These are phyloP conservation scores for Cordyceps farinosa DNA, from an alignment of 2,329 filamentous ascomycete genomes.

Conservation along the genomic window DNA sequence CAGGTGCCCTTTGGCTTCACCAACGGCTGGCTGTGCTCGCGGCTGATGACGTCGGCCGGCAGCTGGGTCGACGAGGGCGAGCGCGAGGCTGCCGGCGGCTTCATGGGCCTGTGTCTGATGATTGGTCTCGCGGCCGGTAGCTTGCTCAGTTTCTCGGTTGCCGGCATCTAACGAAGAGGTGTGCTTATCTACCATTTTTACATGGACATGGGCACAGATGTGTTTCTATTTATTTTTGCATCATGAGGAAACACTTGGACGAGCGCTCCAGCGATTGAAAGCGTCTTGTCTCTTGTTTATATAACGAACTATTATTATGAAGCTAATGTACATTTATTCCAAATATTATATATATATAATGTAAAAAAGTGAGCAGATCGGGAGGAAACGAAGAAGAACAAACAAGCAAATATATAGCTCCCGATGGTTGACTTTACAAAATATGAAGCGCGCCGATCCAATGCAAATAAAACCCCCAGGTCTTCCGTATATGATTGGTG, in stretches of 20 bases:
- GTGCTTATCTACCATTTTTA: neutral
- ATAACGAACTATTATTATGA: conserved; percentile 12
- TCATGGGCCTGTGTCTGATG: conserved; percentile 91
- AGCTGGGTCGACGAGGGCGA: conserved; percentile 80
- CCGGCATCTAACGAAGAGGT: conserved; percentile 41
- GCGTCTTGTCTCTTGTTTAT: neutral
- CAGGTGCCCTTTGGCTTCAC: conserved; percentile 80
- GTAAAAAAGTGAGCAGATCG: neutral
- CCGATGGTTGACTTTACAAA: conserved; percentile 4
- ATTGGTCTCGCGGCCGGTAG: conserved; percentile 81
- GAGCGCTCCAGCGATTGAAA: neutral
- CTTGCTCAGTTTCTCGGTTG: conserved; percentile 76
- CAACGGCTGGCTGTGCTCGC: conserved; percentile 83
- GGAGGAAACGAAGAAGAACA: neutral
- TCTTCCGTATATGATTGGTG: neutral
- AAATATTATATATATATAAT: neutral
- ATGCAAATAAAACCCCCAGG: neutral
- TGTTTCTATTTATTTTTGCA: neutral
- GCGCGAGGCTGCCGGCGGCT: conserved; percentile 82
- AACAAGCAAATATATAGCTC: neutral
- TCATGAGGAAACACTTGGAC: neutral
- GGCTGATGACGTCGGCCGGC: conserved; percentile 85
- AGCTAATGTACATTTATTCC: conserved; percentile 10
- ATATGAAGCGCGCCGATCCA: conserved; percentile 3
- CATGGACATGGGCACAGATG: too few relatives aligned